Base-by-base conservation (phyloP, 495 filamentous ascomycete genomes). In the Aspergillus avenaceus region DNA sequence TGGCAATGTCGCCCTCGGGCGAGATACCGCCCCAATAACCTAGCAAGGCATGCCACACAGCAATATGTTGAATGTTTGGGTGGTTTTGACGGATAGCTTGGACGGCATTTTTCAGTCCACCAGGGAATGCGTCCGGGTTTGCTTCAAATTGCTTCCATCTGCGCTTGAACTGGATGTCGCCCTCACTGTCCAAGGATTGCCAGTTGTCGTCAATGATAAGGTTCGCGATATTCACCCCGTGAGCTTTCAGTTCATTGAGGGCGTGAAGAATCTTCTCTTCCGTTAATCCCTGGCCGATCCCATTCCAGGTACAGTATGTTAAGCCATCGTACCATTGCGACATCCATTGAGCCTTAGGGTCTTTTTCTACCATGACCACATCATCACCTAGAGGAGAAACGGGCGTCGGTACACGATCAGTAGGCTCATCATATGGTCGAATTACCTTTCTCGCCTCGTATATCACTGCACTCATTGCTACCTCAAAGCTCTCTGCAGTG, bases 141-240 rank as follows among this genome's bases (percentile, higher is more conserved):
- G 91, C 93, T 62, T 97, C 91, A 53, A 98, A 98, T 9, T 76
- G 69, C 22, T 69, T 72, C 84, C 82, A 86, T 9, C 77, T 67
- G 21, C 76, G 69, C 25, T 68, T 52, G 57, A 83, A 78, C 55
- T 82, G 75, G 8, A 64, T 61, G 19, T 71, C 53, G n/a, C 65
- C 65, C 65, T 80, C 55, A 69, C 76, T 81, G 49, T 86, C 74
- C 26, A 96, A 73, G 16, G 85, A 79, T 66, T 98, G 93, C 93
- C 93, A 98, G 58, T 95, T 95, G 61, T 98, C 93, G 56, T 97
- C 92, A 46, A 97, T 93, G 49, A 96, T 95, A 1, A 97, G 69
- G 52, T 83, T 90, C 3, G 82, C 82, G 32, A 97, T 75, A 9
- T 83, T 81, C 55, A 98, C 87, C 1, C 83, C 82, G 44, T 87